A percentile compares a stretch with the other conserved stretches of the same genome.
These are phyloP conservation scores for Eimeria praecox DNA, from an alignment of 169 alveolate genomes.

Conservation along the genomic window DNA sequence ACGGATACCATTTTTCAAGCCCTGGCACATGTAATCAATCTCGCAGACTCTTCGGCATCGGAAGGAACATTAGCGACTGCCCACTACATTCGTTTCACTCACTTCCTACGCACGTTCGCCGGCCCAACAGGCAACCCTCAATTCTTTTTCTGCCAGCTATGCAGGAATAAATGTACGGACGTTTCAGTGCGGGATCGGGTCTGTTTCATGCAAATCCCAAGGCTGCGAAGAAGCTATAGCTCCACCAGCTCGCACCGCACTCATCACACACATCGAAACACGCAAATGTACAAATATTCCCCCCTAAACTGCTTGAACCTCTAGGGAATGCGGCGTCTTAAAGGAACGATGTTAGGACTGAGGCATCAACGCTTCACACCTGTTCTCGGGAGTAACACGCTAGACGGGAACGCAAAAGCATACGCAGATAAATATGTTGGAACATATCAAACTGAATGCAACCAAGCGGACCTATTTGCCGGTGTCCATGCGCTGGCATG, in stretches of 20 bases:
- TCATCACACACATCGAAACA: neutral
- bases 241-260: neutral
- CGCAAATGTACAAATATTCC: too few relatives aligned
- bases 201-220: neutral
- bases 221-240: neutral
- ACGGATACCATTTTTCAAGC: neutral
- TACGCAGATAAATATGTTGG: neutral
- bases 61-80: neutral
- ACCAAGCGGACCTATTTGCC: neutral
- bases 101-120: neutral
- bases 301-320: neutral
- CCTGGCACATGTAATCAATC: neutral
- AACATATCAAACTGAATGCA: neutral
- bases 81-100: neutral
- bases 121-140: neutral
- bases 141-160: neutral
- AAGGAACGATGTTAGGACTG: neutral
- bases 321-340: neutral
- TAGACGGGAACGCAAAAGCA: neutral
- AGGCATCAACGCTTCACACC: neutral
- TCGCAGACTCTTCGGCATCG: neutral
- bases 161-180: neutral
- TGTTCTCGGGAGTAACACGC: neutral
- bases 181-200: neutral
- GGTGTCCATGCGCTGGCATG: neutral